These are phyloP conservation scores for Spergularia azorica DNA, from an alignment of 179 eudicot genomes.

Conservation along the genomic window DNA sequence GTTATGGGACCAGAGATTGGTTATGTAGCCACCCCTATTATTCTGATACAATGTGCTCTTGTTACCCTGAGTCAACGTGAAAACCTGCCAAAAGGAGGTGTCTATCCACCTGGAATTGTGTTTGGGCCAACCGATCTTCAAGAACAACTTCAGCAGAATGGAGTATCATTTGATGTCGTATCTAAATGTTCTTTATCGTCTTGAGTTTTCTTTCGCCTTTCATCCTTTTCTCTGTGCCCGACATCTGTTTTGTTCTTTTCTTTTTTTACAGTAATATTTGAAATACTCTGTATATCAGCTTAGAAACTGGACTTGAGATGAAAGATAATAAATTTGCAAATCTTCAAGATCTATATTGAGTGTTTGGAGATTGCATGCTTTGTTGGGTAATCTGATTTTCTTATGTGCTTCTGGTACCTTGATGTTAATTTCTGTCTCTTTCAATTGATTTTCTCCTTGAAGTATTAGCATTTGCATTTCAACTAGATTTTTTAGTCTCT, in stretches of 20 bases:
- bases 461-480: not conserved
- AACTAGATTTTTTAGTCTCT: not conserved
- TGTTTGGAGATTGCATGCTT: not conserved
- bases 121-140: conserved; percentile 86
- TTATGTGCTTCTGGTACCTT: not conserved
- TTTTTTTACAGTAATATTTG: not conserved
- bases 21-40: conserved; percentile 71
- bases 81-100: conserved; percentile 82
- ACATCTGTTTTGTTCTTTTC: not conserved
- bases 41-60: conserved; percentile 76
- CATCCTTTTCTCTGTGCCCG: not conserved
- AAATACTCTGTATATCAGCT: not conserved
- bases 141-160: conserved; percentile 71
- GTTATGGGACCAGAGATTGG: conserved; percentile 90
- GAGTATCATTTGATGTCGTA: conserved; percentile 78
- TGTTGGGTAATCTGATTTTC: not conserved
- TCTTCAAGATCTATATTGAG: not conserved
- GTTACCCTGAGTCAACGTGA: conserved; percentile 52
- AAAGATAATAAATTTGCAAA: not conserved
- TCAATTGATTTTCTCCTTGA: not conserved
- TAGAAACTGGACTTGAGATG: not conserved
- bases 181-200: conserved; percentile 48
- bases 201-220: conserved; percentile 11
- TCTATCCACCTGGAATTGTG: conserved; percentile 75
- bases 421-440: not conserved